Evolutionary conservation across 2,329 filamentous ascomycete genomes (phyloP).

Genomic region (Hypomyces perniciosus): DNA sequence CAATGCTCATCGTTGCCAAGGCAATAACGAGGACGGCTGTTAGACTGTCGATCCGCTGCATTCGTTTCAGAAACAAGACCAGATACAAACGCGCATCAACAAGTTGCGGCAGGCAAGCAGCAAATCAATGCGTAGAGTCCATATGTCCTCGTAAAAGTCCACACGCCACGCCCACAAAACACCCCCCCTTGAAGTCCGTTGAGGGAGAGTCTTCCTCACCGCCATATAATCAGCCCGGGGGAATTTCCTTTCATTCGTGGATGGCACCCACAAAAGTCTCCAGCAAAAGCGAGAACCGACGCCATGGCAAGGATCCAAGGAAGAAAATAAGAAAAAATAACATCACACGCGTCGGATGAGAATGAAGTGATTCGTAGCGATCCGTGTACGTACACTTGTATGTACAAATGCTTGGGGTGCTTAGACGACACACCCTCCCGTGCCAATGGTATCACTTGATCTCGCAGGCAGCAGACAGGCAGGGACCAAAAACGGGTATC

Average conservation of each 20-base stretch:
- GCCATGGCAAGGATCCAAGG: neutral
- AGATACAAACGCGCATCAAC: neutral
- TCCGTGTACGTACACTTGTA: too few relatives aligned
- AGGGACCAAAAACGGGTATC: neutral
- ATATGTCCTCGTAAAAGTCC: slow-evolving; percentile 37
- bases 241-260: slow-evolving; percentile 1
- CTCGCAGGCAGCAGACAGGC: neutral
- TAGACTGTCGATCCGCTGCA: neutral
- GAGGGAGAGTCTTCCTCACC: slow-evolving; percentile 9
- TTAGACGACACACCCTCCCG: neutral
- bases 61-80: neutral
- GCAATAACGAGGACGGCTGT: neutral
- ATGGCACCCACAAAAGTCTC: slow-evolving; percentile 2
- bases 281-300: slow-evolving; percentile 7
- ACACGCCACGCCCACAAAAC: slow-evolving; percentile 5
- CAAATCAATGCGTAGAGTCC: slow-evolving; percentile 29
- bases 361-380: too few relatives aligned
- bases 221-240: slow-evolving; percentile 9
- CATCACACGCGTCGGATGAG: too few relatives aligned
- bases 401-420: neutral
- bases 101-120: neutral
- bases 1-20: neutral
- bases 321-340: neutral
- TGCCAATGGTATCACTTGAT: neutral
- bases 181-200: slow-evolving; percentile 1